These are phyloP conservation scores for Solioccasus polychromus DNA, from an alignment of 768 basidiomycete genomes.

Conservation along the genomic window DNA sequence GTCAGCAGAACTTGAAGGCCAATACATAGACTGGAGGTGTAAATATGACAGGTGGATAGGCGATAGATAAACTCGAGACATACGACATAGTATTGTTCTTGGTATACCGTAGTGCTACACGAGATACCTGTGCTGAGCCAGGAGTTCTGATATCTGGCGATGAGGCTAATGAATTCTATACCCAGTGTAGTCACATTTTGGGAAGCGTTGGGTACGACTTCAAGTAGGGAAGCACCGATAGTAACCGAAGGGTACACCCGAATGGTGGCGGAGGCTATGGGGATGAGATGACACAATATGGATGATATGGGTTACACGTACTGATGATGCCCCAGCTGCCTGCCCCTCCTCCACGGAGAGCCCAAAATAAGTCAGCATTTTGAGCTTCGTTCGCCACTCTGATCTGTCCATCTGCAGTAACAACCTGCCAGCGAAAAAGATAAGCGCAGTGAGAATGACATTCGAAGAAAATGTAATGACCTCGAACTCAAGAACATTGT, in stretches of 20 bases:
- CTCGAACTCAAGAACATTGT: slow-evolving; percentile 44
- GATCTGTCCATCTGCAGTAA: slow-evolving; percentile 40
- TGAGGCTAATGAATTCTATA: slow-evolving; percentile 17
- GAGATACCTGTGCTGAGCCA: slow-evolving; percentile 15
- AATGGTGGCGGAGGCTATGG: slow-evolving; percentile 19
- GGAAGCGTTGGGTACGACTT: slow-evolving; percentile 7
- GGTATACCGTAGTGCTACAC: neutral
- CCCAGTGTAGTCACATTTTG: slow-evolving; percentile 13
- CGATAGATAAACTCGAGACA: neutral
- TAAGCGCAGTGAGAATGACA: neutral
- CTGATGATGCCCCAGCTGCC: slow-evolving; percentile 49
- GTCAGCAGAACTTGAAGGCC: slow-evolving; percentile 2
- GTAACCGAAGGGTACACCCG: slow-evolving; percentile 6
- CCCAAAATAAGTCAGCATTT: slow-evolving; percentile 52
- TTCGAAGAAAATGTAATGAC: neutral
- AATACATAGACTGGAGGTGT: slow-evolving; percentile 12
- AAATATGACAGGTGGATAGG: neutral
- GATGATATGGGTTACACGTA: slow-evolving; percentile 4
- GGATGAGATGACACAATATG: neutral
- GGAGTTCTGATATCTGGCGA: slow-evolving; percentile 18
- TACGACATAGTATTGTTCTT: slow-evolving; percentile 15
- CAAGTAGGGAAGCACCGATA: slow-evolving; percentile 13
- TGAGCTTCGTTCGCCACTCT: slow-evolving; percentile 39
- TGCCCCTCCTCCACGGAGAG: slow-evolving; percentile 50
- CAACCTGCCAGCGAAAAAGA: slow-evolving; percentile 19